Percentiles rank a stretch among this genome's conserved stretches.
phyloP scores from a whole-genome alignment of 768 basidiomycete species.

The Podaxis sp. region DNA sequence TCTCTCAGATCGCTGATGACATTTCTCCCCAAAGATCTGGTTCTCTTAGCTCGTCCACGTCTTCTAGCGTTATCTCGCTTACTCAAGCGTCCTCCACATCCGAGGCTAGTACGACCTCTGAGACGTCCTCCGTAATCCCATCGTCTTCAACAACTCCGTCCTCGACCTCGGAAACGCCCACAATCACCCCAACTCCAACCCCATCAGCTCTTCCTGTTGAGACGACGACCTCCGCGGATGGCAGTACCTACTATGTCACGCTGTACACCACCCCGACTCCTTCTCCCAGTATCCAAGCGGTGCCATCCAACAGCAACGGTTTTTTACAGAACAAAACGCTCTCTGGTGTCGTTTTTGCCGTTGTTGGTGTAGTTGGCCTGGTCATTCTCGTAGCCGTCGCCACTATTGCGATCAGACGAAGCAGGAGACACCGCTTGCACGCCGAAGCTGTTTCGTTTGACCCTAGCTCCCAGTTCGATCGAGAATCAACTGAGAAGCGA shows the following conservation, averaged over 20 bases:
- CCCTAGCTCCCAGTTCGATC: slow-evolving; percentile 29
- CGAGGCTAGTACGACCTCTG: slow-evolving; percentile 1
- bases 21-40: neutral
- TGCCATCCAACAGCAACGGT: slow-evolving; percentile 17
- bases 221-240: neutral
- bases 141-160: slow-evolving; percentile 1
- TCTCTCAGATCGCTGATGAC: neutral
- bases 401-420: slow-evolving; percentile 51
- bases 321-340: slow-evolving; percentile 70
- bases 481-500: slow-evolving; percentile 25
- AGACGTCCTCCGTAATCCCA: slow-evolving; percentile 10
- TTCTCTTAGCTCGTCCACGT: neutral
- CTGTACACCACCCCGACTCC: slow-evolving; percentile 7
- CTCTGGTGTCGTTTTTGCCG: slow-evolving; percentile 56
- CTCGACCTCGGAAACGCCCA: slow-evolving; percentile 5
- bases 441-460: slow-evolving; percentile 56
- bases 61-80: neutral
- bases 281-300: slow-evolving; percentile 5
- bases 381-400: slow-evolving; percentile 42
- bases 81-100: slow-evolving; percentile 1
- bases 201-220: neutral
- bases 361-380: slow-evolving; percentile 49
- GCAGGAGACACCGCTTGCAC: slow-evolving; percentile 38
- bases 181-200: neutral
- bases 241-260: slow-evolving; percentile 2